These are phyloP conservation scores for Aspergillus avenaceus DNA, from an alignment of 495 filamentous ascomycete species.

Conservation along the genomic window DNA sequence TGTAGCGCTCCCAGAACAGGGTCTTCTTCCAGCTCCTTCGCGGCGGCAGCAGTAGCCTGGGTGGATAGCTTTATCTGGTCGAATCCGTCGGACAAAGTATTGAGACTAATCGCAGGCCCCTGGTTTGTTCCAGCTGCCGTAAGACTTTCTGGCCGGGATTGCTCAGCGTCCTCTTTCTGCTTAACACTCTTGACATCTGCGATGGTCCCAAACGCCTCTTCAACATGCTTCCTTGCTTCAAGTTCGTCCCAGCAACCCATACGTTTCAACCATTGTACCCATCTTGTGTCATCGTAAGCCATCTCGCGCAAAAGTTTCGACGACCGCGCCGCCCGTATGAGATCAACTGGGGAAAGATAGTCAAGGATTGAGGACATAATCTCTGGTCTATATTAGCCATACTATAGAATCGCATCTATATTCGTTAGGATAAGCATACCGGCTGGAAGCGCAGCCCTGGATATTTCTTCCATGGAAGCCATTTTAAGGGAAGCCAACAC, in stretches of 20 bases:
- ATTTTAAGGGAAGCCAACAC: constrained; percentile 69
- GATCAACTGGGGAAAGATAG: constrained; percentile 77
- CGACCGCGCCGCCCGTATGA: constrained; percentile 79
- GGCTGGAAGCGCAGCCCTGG: constrained; percentile 73
- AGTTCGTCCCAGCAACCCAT: constrained; percentile 93
- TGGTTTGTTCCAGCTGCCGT: constrained; percentile 12
- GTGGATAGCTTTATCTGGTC: constrained; percentile 56
- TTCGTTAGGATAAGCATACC: constrained; percentile 44
- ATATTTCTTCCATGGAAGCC: constrained; percentile 70
- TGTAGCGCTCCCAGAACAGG: constrained; percentile 62
- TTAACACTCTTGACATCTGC: constrained; percentile 54
- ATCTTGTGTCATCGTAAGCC: constrained; percentile 97
- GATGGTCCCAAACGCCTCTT: constrained; percentile 66
- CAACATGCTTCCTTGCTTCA: constrained; percentile 75
- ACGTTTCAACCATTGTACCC: constrained; percentile 75
- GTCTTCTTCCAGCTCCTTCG: constrained; percentile 23
- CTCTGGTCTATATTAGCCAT: constrained; percentile 49
- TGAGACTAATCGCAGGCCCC: constrained; percentile 17
- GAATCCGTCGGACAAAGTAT: constrained; percentile 57
- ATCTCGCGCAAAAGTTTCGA: constrained; percentile 92
- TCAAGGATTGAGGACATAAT: constrained; percentile 86
- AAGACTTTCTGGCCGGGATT: constrained; percentile 9
- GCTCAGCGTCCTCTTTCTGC: constrained; percentile 40
- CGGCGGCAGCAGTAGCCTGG: constrained; percentile 11
- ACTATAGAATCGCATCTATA: neutral